Evolutionary conservation across 2,329 filamentous ascomycete genomes (phyloP).

Genomic region (Diaporthe humulicola): DNA sequence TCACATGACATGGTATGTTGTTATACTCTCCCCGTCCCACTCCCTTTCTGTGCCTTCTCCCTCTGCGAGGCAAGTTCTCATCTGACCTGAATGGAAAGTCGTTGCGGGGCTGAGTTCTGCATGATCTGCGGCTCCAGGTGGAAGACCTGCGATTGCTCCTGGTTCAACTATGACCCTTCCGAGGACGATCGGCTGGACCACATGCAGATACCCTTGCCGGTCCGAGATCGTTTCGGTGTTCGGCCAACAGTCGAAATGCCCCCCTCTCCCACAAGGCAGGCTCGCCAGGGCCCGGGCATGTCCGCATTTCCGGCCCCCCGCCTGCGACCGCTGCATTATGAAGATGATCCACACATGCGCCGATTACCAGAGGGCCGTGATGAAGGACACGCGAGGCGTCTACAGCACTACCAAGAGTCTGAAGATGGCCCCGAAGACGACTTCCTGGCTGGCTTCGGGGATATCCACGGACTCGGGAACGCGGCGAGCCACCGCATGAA

Average conservation of each 20-base stretch:
- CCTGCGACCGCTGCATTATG: constrained; percentile 54
- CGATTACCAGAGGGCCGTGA: constrained; percentile 63
- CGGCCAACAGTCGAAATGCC: constrained; percentile 35
- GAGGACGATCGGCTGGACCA: constrained; percentile 69
- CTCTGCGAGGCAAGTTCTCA: constrained; percentile 35
- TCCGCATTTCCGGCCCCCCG: constrained; percentile 43
- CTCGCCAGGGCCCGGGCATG: constrained; percentile 45
- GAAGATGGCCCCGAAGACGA: constrained; percentile 53
- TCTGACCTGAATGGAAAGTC: constrained; percentile 56
- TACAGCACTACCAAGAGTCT: constrained; percentile 53
- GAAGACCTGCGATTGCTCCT: constrained; percentile 87
- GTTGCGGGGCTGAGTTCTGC: constrained; percentile 87
- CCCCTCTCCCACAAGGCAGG: constrained; percentile 50
- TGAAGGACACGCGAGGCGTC: constrained; percentile 54
- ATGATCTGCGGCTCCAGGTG: constrained; percentile 86
- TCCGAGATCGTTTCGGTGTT: constrained; percentile 42
- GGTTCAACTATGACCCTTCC: constrained; percentile 75
- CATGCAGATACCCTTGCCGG: constrained; percentile 60
- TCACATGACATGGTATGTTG: constrained; percentile 85
- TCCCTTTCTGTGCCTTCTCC: background rate
- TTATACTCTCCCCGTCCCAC: background rate
- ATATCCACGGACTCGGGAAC: constrained; percentile 62
- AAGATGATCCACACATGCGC: constrained; percentile 62
- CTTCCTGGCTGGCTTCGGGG: constrained; percentile 53
- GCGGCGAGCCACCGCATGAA: constrained; percentile 71